Base-by-base conservation (phyloP, 2,329 filamentous ascomycete species). In the Claviceps citrina region DNA sequence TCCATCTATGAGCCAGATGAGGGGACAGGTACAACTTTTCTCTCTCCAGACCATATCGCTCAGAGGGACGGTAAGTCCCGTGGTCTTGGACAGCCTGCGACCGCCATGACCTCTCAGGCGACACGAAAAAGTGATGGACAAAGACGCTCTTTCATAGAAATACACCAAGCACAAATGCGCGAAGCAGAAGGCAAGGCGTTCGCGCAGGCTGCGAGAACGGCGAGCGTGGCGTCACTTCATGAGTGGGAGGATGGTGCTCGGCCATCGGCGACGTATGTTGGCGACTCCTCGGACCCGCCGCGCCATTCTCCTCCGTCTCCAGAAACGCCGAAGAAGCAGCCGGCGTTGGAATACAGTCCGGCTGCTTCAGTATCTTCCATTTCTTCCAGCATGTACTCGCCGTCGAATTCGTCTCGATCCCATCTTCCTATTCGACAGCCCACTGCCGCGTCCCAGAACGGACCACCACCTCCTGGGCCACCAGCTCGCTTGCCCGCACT, bases 101-200 rank as follows among this genome's bases (percentile, higher is more conserved):
- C 62, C 25, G 60, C 65, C 10, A 65, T 59, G 44, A 65, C 64
- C 47, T 54, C 68, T 16, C 65, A 64, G 9, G 56, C 59, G 10
- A 61, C 56, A 15, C 52, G 51, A 15, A 50, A 54, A 9, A 64
- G 63, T 24, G 67, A 75, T 44, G 71, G 75, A 20, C 67, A 67
- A 33, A 63, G 72, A 38, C 67, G 63, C 43, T 76, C 72, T 0
- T 74, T 71, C 47, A 74, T 77, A 41, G 72, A 71, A 52, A 63
- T 64, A 15, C 71, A 71, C 46, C 70, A 67, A 50, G 72, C 72
- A 4, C 63, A 78, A 51, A 76, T 78, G 68, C 67, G 73, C 28
- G 60, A 70, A 48, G 73, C 69, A 5, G 76, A 79, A 52, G 75
- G 71, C 2, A 64, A 65, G 49, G 74, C 72, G 7, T 68, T 79